phyloP scores from a whole-genome alignment of 2,329 filamentous ascomycete species.

The Aspergillus fructus region DNA sequence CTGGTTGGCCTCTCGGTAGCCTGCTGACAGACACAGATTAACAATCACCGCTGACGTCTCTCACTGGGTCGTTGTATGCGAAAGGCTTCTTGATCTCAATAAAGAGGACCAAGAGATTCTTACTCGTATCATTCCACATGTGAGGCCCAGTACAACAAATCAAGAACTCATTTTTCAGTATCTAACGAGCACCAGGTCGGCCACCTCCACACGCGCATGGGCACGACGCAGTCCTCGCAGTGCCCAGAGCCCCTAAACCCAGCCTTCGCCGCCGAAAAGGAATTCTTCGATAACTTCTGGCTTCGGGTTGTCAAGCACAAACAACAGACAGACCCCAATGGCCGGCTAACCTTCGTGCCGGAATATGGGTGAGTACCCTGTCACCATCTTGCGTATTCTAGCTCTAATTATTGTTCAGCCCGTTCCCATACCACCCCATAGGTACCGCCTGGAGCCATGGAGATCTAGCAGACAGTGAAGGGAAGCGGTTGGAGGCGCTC shows the following conservation, averaged over 20 bases:
- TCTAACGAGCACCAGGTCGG: conserved; percentile 23
- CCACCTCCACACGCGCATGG: conserved; percentile 38
- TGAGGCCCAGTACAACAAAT: conserved; percentile 12
- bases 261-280: conserved; percentile 27
- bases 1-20: background rate
- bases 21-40: conserved; percentile 8
- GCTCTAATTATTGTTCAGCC: conserved; percentile 8
- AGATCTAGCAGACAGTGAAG: conserved; percentile 23
- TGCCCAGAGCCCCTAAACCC: conserved; percentile 36
- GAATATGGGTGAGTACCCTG: conserved; percentile 12
- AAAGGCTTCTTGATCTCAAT: conserved; percentile 21
- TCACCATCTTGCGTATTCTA: background rate
- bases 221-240: conserved; percentile 39
- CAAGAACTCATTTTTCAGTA: too few species aligned
- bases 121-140: conserved; percentile 29
- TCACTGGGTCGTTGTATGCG: conserved; percentile 23
- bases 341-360: conserved; percentile 12
- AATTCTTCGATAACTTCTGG: conserved; percentile 33
- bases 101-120: conserved; percentile 21
- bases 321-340: background rate
- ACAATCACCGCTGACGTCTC: conserved; percentile 26
- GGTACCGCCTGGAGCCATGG: conserved; percentile 15
- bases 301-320: conserved; percentile 13
- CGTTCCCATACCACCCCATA: conserved; percentile 24
- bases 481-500: conserved; percentile 14